Evolutionary conservation across 805 yeast genomes (phyloP).

Genomic region (Myxozyma mucilagina): DNA sequence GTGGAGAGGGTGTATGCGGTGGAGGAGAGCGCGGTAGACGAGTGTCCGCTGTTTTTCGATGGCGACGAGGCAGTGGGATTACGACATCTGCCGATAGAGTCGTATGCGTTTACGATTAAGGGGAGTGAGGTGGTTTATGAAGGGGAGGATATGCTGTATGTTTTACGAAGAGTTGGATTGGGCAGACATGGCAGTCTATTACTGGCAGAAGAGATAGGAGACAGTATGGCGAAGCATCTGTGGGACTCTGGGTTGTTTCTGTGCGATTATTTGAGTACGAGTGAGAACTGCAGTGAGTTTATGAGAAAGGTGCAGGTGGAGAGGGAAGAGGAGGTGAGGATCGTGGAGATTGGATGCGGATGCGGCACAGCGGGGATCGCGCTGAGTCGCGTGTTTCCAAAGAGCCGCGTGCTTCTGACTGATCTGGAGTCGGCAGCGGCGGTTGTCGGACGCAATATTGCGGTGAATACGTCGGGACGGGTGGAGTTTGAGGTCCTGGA

Average conservation of each 20-base stretch:
- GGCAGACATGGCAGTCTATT: not conserved
- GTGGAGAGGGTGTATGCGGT: not conserved
- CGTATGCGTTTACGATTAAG: conserved; percentile 4
- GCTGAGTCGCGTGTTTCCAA: conserved; percentile 34
- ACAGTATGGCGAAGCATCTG: conserved; percentile 47
- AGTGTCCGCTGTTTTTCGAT: not conserved
- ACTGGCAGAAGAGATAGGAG: conserved; percentile 44
- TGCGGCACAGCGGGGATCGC: conserved; percentile 46
- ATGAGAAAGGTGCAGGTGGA: not conserved
- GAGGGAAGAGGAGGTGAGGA: conserved; percentile 12
- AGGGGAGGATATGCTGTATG: conserved; percentile 9
- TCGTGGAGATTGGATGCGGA: conserved; percentile 49
- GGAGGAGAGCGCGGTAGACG: not conserved
- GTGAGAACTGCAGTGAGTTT: not conserved
- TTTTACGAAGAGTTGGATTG: conserved; percentile 4
- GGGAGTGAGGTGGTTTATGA: not conserved
- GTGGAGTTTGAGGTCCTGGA: conserved; percentile 42
- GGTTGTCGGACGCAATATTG: conserved; percentile 42
- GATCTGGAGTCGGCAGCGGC: conserved; percentile 46
- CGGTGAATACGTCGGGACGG: conserved; percentile 25
- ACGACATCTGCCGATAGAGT: not conserved
- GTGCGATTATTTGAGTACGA: conserved; percentile 6
- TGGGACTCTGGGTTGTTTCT: conserved; percentile 37
- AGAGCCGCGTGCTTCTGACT: conserved; percentile 38
- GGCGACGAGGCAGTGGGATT: not conserved